Evolutionary conservation across 108 stramenopile species (phyloP).

Genomic region (Nitzschia sp.): DNA sequence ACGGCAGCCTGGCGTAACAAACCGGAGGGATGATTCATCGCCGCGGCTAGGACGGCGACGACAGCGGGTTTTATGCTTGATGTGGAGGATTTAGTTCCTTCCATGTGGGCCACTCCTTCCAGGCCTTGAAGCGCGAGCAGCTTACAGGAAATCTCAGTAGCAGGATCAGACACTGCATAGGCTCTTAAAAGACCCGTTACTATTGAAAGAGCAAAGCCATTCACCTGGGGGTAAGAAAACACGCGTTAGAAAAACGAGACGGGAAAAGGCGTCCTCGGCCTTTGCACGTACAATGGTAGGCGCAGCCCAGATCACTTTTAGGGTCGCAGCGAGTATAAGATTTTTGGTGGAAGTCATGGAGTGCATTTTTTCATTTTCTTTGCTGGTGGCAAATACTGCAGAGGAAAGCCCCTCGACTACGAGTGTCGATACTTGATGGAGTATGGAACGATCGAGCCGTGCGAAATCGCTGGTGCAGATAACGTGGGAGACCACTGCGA

Average conservation of each 20-base stretch:
- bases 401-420: conserved; percentile 27
- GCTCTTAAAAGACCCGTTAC: conserved; percentile 36
- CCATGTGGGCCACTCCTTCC: conserved; percentile 26
- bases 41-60: conserved; percentile 39
- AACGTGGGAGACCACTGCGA: conserved; percentile 35
- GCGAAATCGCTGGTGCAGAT: conserved; percentile 36
- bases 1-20: conserved; percentile 46
- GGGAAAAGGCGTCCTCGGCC: background rate
- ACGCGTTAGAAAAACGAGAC: background rate
- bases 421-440: conserved; percentile 13
- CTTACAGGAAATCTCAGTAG: conserved; percentile 34
- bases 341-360: conserved; percentile 22
- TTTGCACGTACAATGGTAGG: conserved; percentile 11
- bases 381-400: conserved; percentile 17
- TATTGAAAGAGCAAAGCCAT: conserved; percentile 21
- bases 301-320: conserved; percentile 34
- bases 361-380: background rate
- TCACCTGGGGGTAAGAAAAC: background rate
- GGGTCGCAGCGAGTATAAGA: conserved; percentile 31
- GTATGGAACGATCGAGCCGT: conserved; percentile 13
- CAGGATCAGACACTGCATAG: conserved; percentile 36
- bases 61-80: conserved; percentile 37
- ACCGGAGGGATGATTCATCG: conserved; percentile 46
- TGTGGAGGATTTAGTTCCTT: conserved; percentile 13
- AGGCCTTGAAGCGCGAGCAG: conserved; percentile 45